Evolutionary conservation across 805 yeast species (phyloP).

Genomic region (Schwanniomyces vanrijiae): DNA sequence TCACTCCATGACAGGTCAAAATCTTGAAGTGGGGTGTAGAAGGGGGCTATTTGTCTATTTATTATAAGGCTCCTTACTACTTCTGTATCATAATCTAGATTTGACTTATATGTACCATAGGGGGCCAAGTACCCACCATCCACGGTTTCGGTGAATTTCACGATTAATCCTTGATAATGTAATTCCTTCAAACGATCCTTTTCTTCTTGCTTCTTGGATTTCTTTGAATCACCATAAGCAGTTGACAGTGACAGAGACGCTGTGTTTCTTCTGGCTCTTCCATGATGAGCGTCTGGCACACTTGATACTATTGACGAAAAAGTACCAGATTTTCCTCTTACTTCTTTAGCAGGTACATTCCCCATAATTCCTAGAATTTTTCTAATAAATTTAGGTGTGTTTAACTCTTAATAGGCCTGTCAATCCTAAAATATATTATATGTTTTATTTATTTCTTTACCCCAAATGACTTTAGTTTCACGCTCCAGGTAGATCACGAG

Average conservation of each 20-base stretch:
- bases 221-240: constrained; percentile 18
- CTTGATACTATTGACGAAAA: constrained; percentile 14
- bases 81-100: constrained; percentile 69
- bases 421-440: not conserved
- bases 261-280: constrained; percentile 20
- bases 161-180: constrained; percentile 58
- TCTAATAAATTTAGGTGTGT: not conserved
- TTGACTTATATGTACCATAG: constrained; percentile 80
- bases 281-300: constrained; percentile 6
- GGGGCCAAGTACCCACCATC: constrained; percentile 97
- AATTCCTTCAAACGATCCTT: constrained; percentile 51
- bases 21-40: constrained; percentile 86
- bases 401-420: not conserved
- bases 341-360: constrained; percentile 44
- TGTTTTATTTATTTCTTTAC: not conserved
- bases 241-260: constrained; percentile 13
- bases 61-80: constrained; percentile 72
- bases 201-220: constrained; percentile 45
- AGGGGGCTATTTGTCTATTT: constrained; percentile 79
- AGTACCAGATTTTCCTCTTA: constrained; percentile 29
- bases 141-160: constrained; percentile 65
- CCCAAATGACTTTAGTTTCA: not conserved
- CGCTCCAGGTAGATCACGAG: not conserved
- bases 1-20: constrained; percentile 71
- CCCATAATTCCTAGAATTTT: constrained; percentile 29